Conservation (phyloP, 2,329 filamentous ascomycete species). For the Ciborinia camelliae region DNA sequence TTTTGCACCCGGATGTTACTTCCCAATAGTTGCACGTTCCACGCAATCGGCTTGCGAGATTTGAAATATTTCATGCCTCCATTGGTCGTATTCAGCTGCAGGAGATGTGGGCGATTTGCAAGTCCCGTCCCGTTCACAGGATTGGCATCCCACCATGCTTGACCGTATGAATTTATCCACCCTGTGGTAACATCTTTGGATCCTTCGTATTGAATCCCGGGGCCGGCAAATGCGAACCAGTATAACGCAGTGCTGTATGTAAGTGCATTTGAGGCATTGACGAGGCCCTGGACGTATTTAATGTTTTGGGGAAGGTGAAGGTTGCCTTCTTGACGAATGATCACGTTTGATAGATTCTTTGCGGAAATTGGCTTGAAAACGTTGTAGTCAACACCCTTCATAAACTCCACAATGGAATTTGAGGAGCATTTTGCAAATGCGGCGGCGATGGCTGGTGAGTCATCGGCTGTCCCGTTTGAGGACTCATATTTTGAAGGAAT, state of each 20-base stretch:
- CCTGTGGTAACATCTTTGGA: slow-evolving; percentile 40
- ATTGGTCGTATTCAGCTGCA: slow-evolving; percentile 40
- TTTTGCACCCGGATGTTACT: slow-evolving; percentile 42
- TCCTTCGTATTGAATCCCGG: slow-evolving; percentile 38
- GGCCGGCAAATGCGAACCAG: slow-evolving; percentile 42
- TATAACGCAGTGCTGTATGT: slow-evolving; percentile 35
- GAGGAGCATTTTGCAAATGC: slow-evolving; percentile 41
- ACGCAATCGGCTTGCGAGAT: slow-evolving; percentile 44
- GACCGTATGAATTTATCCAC: slow-evolving; percentile 46
- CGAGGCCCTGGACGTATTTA: slow-evolving; percentile 39
- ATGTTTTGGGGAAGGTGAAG: slow-evolving; percentile 44
- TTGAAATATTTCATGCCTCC: slow-evolving; percentile 42
- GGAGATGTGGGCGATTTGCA: slow-evolving; percentile 42
- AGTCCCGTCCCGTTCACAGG: slow-evolving; percentile 41
- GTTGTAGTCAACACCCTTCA: slow-evolving; percentile 43
- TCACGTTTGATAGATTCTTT: slow-evolving; percentile 43
- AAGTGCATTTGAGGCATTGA: slow-evolving; percentile 36
- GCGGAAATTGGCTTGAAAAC: slow-evolving; percentile 42
- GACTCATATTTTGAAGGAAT: slow-evolving; percentile 25
- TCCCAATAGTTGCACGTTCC: slow-evolving; percentile 42
- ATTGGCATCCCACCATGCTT: slow-evolving; percentile 47
- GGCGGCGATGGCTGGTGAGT: slow-evolving; percentile 40
- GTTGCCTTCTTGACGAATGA: slow-evolving; percentile 44
- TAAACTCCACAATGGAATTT: slow-evolving; percentile 40
- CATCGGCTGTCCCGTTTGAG: slow-evolving; percentile 41